phyloP scores from a whole-genome alignment of 208 protist genomes.

The Acanthamoeba royreba region DNA sequence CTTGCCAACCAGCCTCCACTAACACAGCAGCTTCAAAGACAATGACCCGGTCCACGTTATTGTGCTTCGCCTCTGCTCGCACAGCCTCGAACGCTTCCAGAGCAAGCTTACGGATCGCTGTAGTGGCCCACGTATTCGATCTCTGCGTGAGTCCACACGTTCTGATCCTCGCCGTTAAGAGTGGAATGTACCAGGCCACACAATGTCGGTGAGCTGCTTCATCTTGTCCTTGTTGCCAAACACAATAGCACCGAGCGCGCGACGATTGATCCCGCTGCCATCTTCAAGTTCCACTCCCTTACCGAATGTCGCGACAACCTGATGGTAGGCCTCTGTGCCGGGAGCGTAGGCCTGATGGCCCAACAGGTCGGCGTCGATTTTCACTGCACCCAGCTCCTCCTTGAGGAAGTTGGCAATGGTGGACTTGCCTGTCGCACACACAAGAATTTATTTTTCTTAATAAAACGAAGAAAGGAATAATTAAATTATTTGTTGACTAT shows the following conservation, averaged over 20 bases:
- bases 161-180: not conserved
- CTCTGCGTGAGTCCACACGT: not conserved
- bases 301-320: not conserved
- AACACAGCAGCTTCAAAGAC: not conserved
- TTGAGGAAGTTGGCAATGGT: not conserved
- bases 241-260: not conserved
- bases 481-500: too few relatives aligned
- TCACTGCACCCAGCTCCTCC: not conserved
- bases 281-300: not conserved
- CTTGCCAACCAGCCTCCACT: not conserved
- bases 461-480: not conserved
- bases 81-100: not conserved
- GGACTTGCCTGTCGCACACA: not conserved
- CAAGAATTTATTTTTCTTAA: not conserved
- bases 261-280: not conserved
- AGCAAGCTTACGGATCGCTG: not conserved
- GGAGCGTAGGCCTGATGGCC: not conserved
- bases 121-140: not conserved
- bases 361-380: not conserved
- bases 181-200: not conserved
- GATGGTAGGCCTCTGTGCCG: not conserved
- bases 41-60: not conserved
- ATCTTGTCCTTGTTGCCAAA: slow-evolving; percentile 3
- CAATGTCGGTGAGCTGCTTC: not conserved
- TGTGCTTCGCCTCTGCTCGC: not conserved